Percentiles rank a stretch among this genome's conserved stretches.
These are phyloP conservation scores for Neofusicoccum laricinum DNA, from an alignment of 2,329 filamentous ascomycete genomes.

Conservation along the genomic window DNA sequence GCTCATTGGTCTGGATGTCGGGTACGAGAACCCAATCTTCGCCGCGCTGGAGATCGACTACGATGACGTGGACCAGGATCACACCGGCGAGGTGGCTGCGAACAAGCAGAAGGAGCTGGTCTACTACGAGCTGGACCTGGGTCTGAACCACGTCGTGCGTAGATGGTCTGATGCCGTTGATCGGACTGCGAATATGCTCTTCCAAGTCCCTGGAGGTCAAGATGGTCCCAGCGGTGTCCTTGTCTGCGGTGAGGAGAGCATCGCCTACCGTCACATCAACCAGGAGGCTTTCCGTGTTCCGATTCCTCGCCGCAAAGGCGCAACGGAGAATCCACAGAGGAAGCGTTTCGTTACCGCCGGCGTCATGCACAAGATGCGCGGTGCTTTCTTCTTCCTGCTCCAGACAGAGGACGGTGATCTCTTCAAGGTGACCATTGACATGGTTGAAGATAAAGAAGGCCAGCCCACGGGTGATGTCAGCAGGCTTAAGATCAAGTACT, in stretches of 20 bases:
- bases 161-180: conserved; percentile 96
- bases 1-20: conserved; percentile 85
- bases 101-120: conserved; percentile 88
- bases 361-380: conserved; percentile 96
- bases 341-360: conserved; percentile 85
- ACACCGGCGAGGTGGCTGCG: conserved; percentile 75
- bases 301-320: conserved; percentile 80
- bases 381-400: conserved; percentile 84
- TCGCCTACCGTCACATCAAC: conserved; percentile 97
- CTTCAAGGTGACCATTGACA: conserved; percentile 93
- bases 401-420: conserved; percentile 98
- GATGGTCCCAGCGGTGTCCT: conserved; percentile 94
- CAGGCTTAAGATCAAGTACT: conserved; percentile 91
- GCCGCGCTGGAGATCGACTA: conserved; percentile 94
- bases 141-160: conserved; percentile 92
- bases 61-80: conserved; percentile 84
- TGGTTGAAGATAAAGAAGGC: conserved; percentile 76
- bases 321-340: conserved; percentile 86
- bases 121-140: conserved; percentile 96
- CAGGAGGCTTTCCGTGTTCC: conserved; percentile 85
- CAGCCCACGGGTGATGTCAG: conserved; percentile 78
- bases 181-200: conserved; percentile 81
- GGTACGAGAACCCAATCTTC: conserved; percentile 96
- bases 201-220: conserved; percentile 90
- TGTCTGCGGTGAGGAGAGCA: conserved; percentile 89